Conservation (phyloP, 192 early-diverging fungal genomes). For the Coemansia sp. region DNA sequence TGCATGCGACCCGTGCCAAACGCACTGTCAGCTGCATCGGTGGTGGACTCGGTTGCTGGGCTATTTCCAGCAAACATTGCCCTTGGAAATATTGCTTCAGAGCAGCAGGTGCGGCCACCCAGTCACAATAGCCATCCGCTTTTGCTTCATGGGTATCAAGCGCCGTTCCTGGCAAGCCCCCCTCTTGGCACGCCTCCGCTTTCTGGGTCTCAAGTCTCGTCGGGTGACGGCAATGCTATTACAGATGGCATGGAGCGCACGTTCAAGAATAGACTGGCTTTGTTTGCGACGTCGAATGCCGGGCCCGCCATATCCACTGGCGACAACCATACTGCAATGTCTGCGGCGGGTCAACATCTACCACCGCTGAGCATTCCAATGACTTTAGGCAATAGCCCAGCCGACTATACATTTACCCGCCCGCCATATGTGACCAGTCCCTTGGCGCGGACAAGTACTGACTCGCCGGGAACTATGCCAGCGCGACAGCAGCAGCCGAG, state of each 20-base stretch:
- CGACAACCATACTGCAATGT: not conserved
- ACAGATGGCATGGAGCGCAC: not conserved
- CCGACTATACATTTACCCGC: conserved; percentile 3
- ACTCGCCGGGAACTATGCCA: not conserved
- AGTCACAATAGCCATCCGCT: conserved; percentile 41
- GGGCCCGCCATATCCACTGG: not conserved
- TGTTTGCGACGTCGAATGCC: not conserved
- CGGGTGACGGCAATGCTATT: not conserved
- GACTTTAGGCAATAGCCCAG: not conserved
- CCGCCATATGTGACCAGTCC: not conserved
- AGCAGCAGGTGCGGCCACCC: conserved; percentile 11
- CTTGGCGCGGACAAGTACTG: not conserved
- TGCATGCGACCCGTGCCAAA: conserved; percentile 49
- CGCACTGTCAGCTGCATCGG: conserved; percentile 25
- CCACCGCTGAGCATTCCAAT: conserved; percentile 3
- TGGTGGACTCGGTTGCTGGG: conserved; percentile 15
- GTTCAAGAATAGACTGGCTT: conserved; percentile 5
- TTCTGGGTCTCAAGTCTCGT: not conserved
- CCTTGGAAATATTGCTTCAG: conserved; percentile 15
- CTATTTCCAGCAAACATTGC: conserved; percentile 18
- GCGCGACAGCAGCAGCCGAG: not conserved
- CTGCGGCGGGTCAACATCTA: not conserved
- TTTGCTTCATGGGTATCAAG: conserved; percentile 22
- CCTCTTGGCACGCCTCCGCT: conserved; percentile 12
- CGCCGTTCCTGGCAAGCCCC: conserved; percentile 13